Conservation (phyloP, 2,329 filamentous ascomycete species). For the Aureobasidium sp. region DNA sequence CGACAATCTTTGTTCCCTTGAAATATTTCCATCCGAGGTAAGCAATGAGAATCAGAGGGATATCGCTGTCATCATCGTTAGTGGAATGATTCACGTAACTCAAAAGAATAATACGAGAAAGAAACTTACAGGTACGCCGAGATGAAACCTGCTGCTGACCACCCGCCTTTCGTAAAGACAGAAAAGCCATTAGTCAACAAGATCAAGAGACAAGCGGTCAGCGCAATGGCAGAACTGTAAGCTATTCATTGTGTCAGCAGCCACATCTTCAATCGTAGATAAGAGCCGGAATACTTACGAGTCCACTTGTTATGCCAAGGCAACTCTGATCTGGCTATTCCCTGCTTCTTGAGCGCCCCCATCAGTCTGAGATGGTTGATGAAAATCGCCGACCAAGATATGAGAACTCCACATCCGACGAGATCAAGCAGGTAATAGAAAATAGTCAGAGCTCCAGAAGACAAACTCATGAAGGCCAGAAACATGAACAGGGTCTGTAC, state of each 20-base stretch:
- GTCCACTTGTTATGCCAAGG: slow-evolving; percentile 21
- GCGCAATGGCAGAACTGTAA: not conserved
- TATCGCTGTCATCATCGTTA: slow-evolving; percentile 16
- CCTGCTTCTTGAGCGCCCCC: slow-evolving; percentile 23
- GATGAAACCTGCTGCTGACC: slow-evolving; percentile 25
- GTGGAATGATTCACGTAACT: not conserved
- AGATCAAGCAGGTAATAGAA: slow-evolving; percentile 45
- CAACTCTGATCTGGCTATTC: slow-evolving; percentile 22
- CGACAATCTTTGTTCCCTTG: slow-evolving; percentile 24
- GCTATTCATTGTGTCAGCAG: not conserved
- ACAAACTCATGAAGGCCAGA: slow-evolving; percentile 44
- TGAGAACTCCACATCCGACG: slow-evolving; percentile 31
- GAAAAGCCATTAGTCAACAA: slow-evolving; percentile 27
- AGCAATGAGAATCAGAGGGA: slow-evolving; percentile 24
- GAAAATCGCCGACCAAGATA: slow-evolving; percentile 25
- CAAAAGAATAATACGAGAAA: not conserved
- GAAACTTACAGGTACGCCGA: slow-evolving; percentile 22
- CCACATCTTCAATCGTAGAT: not conserved
- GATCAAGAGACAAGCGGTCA: slow-evolving; percentile 33
- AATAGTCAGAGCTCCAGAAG: slow-evolving; percentile 35
- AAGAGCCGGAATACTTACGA: slow-evolving; percentile 41
- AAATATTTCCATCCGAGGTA: slow-evolving; percentile 26
- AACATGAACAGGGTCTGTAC: slow-evolving; percentile 57
- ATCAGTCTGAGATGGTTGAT: slow-evolving; percentile 24
- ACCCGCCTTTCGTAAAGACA: slow-evolving; percentile 24